These are phyloP conservation scores for Trichoderma virens DNA, from an alignment of 495 filamentous ascomycete genomes.

Conservation along the genomic window DNA sequence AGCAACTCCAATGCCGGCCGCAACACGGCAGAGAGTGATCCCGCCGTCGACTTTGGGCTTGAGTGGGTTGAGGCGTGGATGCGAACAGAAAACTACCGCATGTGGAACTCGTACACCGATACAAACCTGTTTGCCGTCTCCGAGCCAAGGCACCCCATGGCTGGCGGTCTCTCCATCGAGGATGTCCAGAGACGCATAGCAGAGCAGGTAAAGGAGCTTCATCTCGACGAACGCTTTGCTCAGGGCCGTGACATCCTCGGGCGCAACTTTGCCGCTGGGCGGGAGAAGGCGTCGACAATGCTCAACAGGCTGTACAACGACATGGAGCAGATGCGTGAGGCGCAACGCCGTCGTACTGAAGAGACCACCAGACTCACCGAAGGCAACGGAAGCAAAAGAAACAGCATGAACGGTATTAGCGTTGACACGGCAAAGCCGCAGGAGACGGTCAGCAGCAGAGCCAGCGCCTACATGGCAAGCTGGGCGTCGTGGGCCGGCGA, in stretches of 20 bases:
- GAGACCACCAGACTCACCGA: slow-evolving; percentile 33
- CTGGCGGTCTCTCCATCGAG: slow-evolving; percentile 89
- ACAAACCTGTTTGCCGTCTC: slow-evolving; percentile 89
- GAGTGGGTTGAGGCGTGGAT: slow-evolving; percentile 78
- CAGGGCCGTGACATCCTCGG: slow-evolving; percentile 70
- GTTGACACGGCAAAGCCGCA: slow-evolving; percentile 8
- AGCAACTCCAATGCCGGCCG: slow-evolving; percentile 51
- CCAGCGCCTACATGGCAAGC: slow-evolving; percentile 81
- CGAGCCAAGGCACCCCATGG: slow-evolving; percentile 85
- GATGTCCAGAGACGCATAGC: slow-evolving; percentile 86
- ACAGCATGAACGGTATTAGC: slow-evolving; percentile 16
- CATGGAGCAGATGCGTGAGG: slow-evolving; percentile 78
- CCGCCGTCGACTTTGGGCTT: slow-evolving; percentile 66
- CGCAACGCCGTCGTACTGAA: slow-evolving; percentile 62
- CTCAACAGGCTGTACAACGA: slow-evolving; percentile 85
- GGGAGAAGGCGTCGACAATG: slow-evolving; percentile 72
- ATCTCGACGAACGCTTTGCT: slow-evolving; percentile 77
- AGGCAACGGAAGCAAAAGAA: slow-evolving; percentile 9
- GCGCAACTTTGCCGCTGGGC: slow-evolving; percentile 70
- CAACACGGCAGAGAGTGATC: slow-evolving; percentile 70
- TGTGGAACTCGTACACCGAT: slow-evolving; percentile 68
- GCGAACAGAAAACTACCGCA: slow-evolving; percentile 76
- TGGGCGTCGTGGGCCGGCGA: slow-evolving; percentile 95
- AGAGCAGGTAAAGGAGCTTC: slow-evolving; percentile 80
- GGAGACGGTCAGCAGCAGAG: slow-evolving; percentile 58